These are phyloP conservation scores for Pythium aristosporum DNA, from an alignment of 352 stramenopile species.

Conservation along the genomic window DNA sequence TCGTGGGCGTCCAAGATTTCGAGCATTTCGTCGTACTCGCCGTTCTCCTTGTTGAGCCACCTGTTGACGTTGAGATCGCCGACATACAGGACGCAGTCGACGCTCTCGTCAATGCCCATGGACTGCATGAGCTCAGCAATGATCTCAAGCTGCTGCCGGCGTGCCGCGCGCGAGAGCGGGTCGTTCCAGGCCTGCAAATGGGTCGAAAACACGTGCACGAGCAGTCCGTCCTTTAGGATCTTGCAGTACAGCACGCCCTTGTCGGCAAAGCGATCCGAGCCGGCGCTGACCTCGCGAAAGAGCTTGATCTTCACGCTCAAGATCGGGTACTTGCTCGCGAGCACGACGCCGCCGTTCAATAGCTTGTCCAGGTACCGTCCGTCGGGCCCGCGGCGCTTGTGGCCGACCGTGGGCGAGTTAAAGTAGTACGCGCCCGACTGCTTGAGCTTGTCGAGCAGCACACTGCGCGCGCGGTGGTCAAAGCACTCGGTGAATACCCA, in stretches of 20 bases:
- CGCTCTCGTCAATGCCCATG: slow-evolving; percentile 56
- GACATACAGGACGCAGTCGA: slow-evolving; percentile 61
- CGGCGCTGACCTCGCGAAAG: slow-evolving; percentile 60
- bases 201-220: slow-evolving; percentile 75
- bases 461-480: slow-evolving; percentile 61
- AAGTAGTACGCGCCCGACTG: slow-evolving; percentile 66
- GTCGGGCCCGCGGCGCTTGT: slow-evolving; percentile 53
- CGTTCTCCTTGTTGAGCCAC: slow-evolving; percentile 68
- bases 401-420: slow-evolving; percentile 66
- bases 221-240: slow-evolving; percentile 69
- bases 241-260: slow-evolving; percentile 83
- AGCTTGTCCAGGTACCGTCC: slow-evolving; percentile 62
- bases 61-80: slow-evolving; percentile 80
- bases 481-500: slow-evolving; percentile 84
- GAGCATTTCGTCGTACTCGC: slow-evolving; percentile 84
- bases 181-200: slow-evolving; percentile 83
- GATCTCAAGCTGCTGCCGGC: slow-evolving; percentile 68
- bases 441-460: slow-evolving; percentile 66
- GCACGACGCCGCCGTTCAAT: slow-evolving; percentile 67
- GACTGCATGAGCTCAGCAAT: slow-evolving; percentile 50
- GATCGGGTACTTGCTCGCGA: slow-evolving; percentile 77
- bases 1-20: slow-evolving; percentile 56
- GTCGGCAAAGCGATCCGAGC: slow-evolving; percentile 67
- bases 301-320: slow-evolving; percentile 69
- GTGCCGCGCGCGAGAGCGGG: slow-evolving; percentile 46